Conservation (phyloP, 164 flowering plant species). For the Akebia trifoliata region DNA sequence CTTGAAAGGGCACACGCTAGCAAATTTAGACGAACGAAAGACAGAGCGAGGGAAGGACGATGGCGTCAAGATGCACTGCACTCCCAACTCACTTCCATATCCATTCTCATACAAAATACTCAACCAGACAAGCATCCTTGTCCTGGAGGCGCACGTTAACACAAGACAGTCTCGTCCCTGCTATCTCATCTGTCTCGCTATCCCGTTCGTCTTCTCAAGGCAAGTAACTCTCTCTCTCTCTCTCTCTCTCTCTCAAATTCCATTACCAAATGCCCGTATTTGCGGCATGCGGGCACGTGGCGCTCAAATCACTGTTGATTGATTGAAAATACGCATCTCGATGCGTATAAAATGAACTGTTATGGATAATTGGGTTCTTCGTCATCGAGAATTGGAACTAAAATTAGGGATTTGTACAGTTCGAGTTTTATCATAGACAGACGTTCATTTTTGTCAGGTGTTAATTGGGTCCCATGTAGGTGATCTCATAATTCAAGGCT, state of each 20-base stretch:
- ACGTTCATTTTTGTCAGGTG: too few relatives aligned
- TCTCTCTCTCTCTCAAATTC: neutral
- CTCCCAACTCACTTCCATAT: constrained; percentile 32
- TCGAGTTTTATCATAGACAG: too few relatives aligned
- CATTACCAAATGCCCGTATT: neutral
- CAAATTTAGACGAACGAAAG: neutral
- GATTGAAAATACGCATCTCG: too few relatives aligned
- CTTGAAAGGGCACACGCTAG: neutral
- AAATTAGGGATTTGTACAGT: too few relatives aligned
- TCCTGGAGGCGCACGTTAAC: constrained; percentile 35
- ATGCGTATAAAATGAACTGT: too few relatives aligned
- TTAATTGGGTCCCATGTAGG: too few relatives aligned
- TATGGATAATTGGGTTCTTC: too few relatives aligned
- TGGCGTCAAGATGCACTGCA: constrained; percentile 33
- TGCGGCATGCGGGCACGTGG: too few relatives aligned
- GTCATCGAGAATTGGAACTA: too few relatives aligned
- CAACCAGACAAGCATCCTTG: constrained; percentile 15
- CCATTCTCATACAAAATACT: constrained; percentile 6
- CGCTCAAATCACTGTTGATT: too few relatives aligned
- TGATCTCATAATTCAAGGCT: too few relatives aligned
- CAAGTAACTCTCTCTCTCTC: neutral
- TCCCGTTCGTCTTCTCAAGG: constrained; percentile 16
- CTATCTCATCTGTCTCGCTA: constrained; percentile 2
- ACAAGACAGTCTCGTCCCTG: constrained; percentile 20
- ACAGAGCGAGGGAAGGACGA: constrained; percentile 5